These are phyloP conservation scores for Porcisia hertigi DNA, from an alignment of 208 protist species.

Conservation along the genomic window DNA sequence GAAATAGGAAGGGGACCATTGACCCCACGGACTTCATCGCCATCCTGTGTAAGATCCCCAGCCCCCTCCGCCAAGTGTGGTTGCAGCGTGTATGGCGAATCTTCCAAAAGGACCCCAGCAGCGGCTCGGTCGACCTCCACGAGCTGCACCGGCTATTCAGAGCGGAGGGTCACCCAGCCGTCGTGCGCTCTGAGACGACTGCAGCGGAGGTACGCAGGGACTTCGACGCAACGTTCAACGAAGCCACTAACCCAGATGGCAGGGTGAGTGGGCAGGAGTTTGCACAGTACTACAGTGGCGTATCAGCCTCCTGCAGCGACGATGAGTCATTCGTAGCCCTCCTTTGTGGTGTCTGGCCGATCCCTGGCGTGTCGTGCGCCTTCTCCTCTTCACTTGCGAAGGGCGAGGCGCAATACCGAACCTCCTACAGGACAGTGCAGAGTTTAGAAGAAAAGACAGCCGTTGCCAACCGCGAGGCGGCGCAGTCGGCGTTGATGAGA, in stretches of 20 bases:
- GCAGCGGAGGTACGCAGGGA: slow-evolving; percentile 50
- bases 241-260: slow-evolving; percentile 82
- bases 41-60: slow-evolving; percentile 53
- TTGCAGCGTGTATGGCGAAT: slow-evolving; percentile 59
- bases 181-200: slow-evolving; percentile 38
- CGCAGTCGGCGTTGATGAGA: slow-evolving; percentile 36
- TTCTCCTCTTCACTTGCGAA: slow-evolving; percentile 29
- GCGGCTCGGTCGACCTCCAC: slow-evolving; percentile 42
- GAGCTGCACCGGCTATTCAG: slow-evolving; percentile 50
- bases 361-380: slow-evolving; percentile 30
- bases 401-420: slow-evolving; percentile 14
- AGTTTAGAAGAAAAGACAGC: slow-evolving; percentile 45
- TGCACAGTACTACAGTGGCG: slow-evolving; percentile 77
- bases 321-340: slow-evolving; percentile 68
- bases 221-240: slow-evolving; percentile 73
- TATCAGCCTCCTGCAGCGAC: slow-evolving; percentile 50
- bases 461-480: slow-evolving; percentile 39
- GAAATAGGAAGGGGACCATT: slow-evolving; percentile 45
- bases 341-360: slow-evolving; percentile 64
- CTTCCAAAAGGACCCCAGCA: slow-evolving; percentile 41
- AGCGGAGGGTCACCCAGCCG: slow-evolving; percentile 60
- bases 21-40: slow-evolving; percentile 79
- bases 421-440: slow-evolving; percentile 47
- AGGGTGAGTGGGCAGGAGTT: slow-evolving; percentile 80
- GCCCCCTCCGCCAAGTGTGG: slow-evolving; percentile 57